Conservation (phyloP, 305 asterid genomes). For the Fraxinus baroniana region DNA sequence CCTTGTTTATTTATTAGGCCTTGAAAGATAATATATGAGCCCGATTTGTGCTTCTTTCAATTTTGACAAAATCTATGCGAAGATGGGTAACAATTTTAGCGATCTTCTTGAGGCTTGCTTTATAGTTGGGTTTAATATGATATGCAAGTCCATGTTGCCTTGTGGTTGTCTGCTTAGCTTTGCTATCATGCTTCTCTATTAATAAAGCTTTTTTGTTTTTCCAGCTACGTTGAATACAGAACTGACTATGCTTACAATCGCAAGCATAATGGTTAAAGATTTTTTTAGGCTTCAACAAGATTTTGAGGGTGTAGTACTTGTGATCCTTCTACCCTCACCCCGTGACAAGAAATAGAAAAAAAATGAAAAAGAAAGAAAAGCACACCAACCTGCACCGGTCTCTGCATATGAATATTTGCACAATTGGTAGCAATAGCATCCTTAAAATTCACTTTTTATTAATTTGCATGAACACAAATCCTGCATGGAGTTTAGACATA, state of each 20-base stretch:
- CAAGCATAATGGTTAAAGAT: not conserved
- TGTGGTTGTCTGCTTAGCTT: not conserved
- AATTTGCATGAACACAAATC: not conserved
- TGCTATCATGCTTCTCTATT: not conserved
- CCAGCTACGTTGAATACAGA: not conserved
- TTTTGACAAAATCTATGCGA: slow-evolving; percentile 9
- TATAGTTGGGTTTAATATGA: not conserved
- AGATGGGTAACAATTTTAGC: slow-evolving; percentile 10
- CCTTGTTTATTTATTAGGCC: slow-evolving; percentile 8
- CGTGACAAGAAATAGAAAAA: not conserved
- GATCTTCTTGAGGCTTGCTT: slow-evolving; percentile 4
- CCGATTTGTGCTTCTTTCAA: slow-evolving; percentile 2
- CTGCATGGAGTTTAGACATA: not conserved
- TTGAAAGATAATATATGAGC: slow-evolving; percentile 12
- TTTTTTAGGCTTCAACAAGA: not conserved
- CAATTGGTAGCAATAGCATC: slow-evolving; percentile 1
- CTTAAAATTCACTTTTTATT: not conserved
- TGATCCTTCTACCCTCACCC: not conserved
- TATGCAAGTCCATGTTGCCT: not conserved
- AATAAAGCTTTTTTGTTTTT: not conserved
- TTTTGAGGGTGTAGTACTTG: not conserved
- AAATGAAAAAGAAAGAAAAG: not conserved
- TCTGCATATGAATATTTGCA: not conserved
- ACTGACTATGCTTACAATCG: not conserved
- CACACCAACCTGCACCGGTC: not conserved